Base-by-base conservation (phyloP, 306 rosid species). In the Medicago truncatula region DNA sequence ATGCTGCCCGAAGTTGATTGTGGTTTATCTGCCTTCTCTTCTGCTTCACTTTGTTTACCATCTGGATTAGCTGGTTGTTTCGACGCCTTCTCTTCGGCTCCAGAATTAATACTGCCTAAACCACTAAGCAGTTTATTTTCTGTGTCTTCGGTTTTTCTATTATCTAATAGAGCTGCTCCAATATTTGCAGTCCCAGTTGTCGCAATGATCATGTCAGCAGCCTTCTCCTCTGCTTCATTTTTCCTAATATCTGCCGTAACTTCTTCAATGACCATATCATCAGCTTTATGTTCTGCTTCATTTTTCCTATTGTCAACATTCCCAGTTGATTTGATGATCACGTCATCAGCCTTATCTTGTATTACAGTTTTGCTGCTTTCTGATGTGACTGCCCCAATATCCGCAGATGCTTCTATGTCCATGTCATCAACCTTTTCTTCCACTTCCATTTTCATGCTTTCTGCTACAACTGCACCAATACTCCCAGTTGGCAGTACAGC, bases 391-490 rank as follows among this genome's bases (percentile, higher is more conserved):
- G 77, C 49, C 14, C 66, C 74, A n/a, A 20, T 65, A 52, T 76
- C 59, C 36, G 59, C 40, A 11, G 70, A 52, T 36, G 40, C 36
- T 38, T 80, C 84, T 73, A 68, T 80, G 67, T 61, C 64, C 82
- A 77, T 76, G 78, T 34, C 70, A 34, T 61, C 83, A 23, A 36
- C 73, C 43, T 76, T 73, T 53, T 43, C 69, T 76, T 77, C 85
- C 50, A 71, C 73, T 79, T 78, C 86, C 8, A 23, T 18, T 78
- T 80, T 76, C 61, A 10, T 66, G 41, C 63, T 71, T 34, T 62
- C 82, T 16, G 43, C 74, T 50, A 15, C 69, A 17, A 23, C 77
- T 52, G 46, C 14, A 76, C 77, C 25, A 47, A 40, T 54, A 47
- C 54, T 73, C 31, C 21, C 47, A 31, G 70, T 44, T 71, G 70